phyloP scores from a whole-genome alignment of 169 alveolate species.

The Plasmodium relictum region DNA sequence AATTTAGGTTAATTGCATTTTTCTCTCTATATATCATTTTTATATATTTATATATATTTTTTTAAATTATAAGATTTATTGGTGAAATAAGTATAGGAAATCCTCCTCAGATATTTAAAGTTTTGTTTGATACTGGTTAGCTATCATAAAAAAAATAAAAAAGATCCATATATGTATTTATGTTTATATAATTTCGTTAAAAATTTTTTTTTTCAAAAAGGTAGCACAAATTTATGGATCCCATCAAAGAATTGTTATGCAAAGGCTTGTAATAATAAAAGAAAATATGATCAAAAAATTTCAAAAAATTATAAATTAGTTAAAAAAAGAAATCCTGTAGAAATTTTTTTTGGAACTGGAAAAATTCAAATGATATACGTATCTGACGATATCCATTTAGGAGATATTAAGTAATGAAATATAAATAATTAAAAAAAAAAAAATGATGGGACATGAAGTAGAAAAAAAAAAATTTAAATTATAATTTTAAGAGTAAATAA shows the following conservation, averaged over 20 bases:
- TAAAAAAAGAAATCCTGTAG: slow-evolving; percentile 35
- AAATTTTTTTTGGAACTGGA: slow-evolving; percentile 71
- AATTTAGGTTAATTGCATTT: too few species aligned
- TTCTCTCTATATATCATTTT: too few species aligned
- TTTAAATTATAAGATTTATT: slow-evolving; percentile 54
- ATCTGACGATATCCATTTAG: slow-evolving; percentile 66
- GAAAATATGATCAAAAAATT: slow-evolving; percentile 66
- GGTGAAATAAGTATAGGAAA: slow-evolving; percentile 83
- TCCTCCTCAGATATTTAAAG: slow-evolving; percentile 84
- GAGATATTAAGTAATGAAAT: slow-evolving; percentile 52
- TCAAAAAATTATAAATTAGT: slow-evolving; percentile 66
- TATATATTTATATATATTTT: slow-evolving; percentile 4
- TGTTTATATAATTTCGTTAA: neutral
- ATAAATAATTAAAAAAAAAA: neutral
- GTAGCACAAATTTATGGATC: slow-evolving; percentile 89
- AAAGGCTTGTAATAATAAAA: slow-evolving; percentile 76
- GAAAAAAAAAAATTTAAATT: neutral
- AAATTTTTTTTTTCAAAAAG: slow-evolving; percentile 28
- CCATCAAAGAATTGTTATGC: slow-evolving; percentile 81
- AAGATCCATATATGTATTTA: neutral
- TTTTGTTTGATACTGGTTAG: slow-evolving; percentile 84
- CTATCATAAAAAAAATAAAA: slow-evolving; percentile 8
- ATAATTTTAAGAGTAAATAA: slow-evolving; percentile 47
- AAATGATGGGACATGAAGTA: neutral
- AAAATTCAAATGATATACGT: slow-evolving; percentile 69